Percentiles rank a stretch among this genome's conserved stretches.
phyloP scores from a whole-genome alignment of 495 filamentous ascomycete genomes.

The Tuber borchii region DNA sequence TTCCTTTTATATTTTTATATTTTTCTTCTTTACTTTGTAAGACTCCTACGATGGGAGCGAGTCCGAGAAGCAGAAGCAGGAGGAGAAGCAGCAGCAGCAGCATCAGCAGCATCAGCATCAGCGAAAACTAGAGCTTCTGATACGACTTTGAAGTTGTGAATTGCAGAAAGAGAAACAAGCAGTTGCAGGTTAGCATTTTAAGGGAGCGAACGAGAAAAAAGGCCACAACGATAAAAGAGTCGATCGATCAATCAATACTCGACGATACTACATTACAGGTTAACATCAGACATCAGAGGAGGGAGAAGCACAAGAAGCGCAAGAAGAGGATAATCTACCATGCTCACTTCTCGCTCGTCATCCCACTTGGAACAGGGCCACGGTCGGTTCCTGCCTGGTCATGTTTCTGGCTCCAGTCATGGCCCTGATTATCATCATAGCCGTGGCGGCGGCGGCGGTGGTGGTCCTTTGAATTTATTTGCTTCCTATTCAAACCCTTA shows the following conservation, averaged over 20 bases:
- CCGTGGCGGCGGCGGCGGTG: not conserved
- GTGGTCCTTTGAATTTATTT: not conserved
- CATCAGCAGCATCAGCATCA: not conserved
- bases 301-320: not conserved
- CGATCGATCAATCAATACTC: not conserved
- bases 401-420: not conserved
- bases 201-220: not conserved
- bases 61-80: not conserved
- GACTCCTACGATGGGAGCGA: not conserved
- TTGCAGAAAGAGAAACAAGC: not conserved
- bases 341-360: not conserved
- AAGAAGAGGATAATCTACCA: not conserved
- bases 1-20: not conserved
- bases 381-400: not conserved
- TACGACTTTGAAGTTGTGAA: not conserved
- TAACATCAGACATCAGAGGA: not conserved
- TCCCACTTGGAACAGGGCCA: not conserved
- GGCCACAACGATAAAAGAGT: not conserved
- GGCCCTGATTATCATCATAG: not conserved
- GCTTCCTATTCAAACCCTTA: not conserved
- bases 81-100: not conserved
- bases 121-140: not conserved
- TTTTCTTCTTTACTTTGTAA: not conserved
- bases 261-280: not conserved
- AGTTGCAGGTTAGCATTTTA: not conserved